These are phyloP conservation scores for Aspergillus steynii DNA, from an alignment of 495 filamentous ascomycete species.

Conservation along the genomic window DNA sequence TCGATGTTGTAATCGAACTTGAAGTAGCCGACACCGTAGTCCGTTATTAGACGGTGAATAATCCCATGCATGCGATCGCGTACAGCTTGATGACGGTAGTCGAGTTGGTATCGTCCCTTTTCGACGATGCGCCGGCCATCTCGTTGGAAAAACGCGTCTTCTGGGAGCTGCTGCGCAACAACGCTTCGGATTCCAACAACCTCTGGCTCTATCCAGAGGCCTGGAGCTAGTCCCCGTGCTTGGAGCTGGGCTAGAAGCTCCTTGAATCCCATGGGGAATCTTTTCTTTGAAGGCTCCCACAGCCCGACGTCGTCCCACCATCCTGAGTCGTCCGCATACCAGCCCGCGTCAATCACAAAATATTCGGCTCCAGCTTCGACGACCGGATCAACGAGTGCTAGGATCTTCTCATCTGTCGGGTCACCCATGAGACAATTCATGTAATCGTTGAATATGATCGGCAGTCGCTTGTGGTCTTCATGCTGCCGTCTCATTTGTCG, in stretches of 20 bases:
- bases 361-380: slow-evolving; percentile 20
- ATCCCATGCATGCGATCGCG: slow-evolving; percentile 16
- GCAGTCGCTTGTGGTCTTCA: slow-evolving; percentile 16
- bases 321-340: slow-evolving; percentile 28
- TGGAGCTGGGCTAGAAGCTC: slow-evolving; percentile 9
- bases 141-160: slow-evolving; percentile 25
- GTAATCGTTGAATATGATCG: slow-evolving; percentile 32
- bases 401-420: slow-evolving; percentile 26
- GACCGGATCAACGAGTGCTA: slow-evolving; percentile 22
- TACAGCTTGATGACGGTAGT: slow-evolving; percentile 18
- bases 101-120: slow-evolving; percentile 22
- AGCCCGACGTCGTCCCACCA: slow-evolving; percentile 31
- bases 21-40: slow-evolving; percentile 26
- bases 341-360: slow-evolving; percentile 30
- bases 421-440: slow-evolving; percentile 36
- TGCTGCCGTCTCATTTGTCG: slow-evolving; percentile 19
- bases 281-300: slow-evolving; percentile 30
- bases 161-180: slow-evolving; percentile 14
- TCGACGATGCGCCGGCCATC: slow-evolving; percentile 20
- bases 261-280: slow-evolving; percentile 25
- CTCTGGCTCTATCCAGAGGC: slow-evolving; percentile 29
- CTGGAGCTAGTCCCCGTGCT: slow-evolving; percentile 21
- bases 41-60: slow-evolving; percentile 14
- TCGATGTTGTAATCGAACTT: slow-evolving; percentile 33
- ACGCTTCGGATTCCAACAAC: slow-evolving; percentile 25